Evolutionary conservation across 148 eudicot species (phyloP).

Genomic region (Suaeda aralocaspica): DNA sequence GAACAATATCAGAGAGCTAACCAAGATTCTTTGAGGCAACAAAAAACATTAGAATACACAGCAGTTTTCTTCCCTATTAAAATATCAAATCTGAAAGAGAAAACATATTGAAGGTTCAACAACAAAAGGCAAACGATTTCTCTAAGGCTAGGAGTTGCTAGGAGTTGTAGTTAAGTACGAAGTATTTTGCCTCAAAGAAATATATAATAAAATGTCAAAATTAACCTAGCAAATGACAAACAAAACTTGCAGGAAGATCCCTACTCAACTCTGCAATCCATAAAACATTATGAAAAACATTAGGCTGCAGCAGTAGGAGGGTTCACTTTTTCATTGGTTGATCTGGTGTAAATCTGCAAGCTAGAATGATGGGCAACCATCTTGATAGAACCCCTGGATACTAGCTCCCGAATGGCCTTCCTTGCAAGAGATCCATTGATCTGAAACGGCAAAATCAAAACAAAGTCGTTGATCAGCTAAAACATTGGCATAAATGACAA

Average conservation of each 20-base stretch:
- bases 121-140: background rate
- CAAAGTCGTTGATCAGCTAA: background rate
- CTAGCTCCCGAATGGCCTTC: conserved; percentile 63
- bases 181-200: conserved; percentile 5
- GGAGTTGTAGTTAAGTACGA: too few relatives aligned
- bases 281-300: background rate
- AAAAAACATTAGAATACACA: too few relatives aligned
- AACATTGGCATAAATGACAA: background rate
- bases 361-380: conserved; percentile 75
- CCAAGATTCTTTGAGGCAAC: too few relatives aligned
- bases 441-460: conserved; percentile 24
- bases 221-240: background rate
- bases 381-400: conserved; percentile 60
- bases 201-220: background rate
- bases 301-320: conserved; percentile 22
- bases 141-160: conserved; percentile 6
- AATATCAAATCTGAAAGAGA: background rate
- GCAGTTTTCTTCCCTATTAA: background rate
- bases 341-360: conserved; percentile 77
- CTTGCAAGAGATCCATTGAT: conserved; percentile 74
- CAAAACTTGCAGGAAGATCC: background rate
- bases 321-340: conserved; percentile 44
- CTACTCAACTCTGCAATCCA: background rate
- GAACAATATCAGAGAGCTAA: too few relatives aligned
- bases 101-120: background rate